A percentile compares a stretch with the other conserved stretches of the same genome.
Conservation (phyloP, 1,139 yeast species). For the Diutina ranongensis region DNA sequence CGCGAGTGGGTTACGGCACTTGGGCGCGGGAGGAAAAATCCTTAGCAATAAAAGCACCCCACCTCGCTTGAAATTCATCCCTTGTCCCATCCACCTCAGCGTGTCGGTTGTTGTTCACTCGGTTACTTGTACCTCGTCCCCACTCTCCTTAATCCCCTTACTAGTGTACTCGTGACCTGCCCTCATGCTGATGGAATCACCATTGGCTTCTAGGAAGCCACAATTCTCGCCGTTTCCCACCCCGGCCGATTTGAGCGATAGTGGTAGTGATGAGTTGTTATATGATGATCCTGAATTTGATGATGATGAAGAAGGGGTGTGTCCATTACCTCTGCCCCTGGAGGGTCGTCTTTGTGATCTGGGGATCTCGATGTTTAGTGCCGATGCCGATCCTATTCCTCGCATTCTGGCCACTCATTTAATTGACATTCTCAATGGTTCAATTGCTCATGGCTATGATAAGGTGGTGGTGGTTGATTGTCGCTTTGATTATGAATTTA, state of each 20-base stretch:
- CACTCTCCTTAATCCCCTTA: neutral
- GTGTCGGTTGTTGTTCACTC: neutral
- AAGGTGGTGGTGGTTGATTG: conserved; percentile 67
- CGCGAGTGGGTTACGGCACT: neutral
- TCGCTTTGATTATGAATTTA: conserved; percentile 81
- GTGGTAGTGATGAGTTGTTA: neutral
- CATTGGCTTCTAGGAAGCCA: neutral
- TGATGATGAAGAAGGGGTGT: conserved; percentile 1
- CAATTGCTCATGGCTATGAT: conserved; percentile 33
- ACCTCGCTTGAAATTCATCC: neutral
- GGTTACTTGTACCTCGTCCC: too few relatives aligned
- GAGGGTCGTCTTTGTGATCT: neutral
- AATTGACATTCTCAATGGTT: conserved; percentile 15
- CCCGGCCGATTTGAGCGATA: neutral
- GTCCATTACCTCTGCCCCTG: neutral
- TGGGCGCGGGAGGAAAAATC: neutral
- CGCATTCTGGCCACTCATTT: conserved; percentile 50
- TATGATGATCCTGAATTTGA: conserved; percentile 3
- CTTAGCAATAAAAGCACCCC: conserved; percentile 1
- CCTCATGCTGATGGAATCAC: conserved; percentile 2
- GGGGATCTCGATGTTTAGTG: neutral
- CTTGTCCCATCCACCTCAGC: neutral
- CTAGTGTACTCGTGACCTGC: neutral
- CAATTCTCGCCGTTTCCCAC: neutral
- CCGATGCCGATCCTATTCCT: conserved; percentile 52